Evolutionary conservation across 1,284 basidiomycete species (phyloP).

Genomic region (Pseudozyma sp.): DNA sequence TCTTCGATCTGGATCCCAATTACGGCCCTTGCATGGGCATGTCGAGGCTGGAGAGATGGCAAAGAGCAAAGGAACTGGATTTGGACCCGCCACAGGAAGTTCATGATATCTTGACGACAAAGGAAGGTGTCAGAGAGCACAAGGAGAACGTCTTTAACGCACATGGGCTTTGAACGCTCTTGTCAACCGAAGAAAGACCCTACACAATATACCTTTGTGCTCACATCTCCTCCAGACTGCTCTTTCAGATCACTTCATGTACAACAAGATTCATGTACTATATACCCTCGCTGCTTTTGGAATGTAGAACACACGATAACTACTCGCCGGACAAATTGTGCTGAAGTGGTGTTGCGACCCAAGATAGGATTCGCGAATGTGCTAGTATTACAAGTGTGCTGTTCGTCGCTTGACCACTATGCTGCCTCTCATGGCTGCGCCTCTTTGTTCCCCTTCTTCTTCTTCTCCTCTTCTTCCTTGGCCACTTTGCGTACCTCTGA

Average conservation of each 20-base stretch:
- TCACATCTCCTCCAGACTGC: background rate
- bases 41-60: constrained; percentile 85
- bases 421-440: background rate
- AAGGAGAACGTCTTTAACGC: constrained; percentile 42
- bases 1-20: constrained; percentile 65
- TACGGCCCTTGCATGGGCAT: constrained; percentile 89
- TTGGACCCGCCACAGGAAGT: constrained; percentile 86
- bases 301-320: constrained; percentile 15
- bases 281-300: constrained; percentile 28
- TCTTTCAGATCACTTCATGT: constrained; percentile 11
- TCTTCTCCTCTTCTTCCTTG: constrained; percentile 32
- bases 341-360: too few relatives aligned
- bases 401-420: constrained; percentile 3
- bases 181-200: too few relatives aligned
- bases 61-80: constrained; percentile 83
- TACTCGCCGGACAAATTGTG: too few relatives aligned
- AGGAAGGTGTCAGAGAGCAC: constrained; percentile 49
- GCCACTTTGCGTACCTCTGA: constrained; percentile 40
- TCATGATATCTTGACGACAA: constrained; percentile 61
- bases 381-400: constrained; percentile 25
- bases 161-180: constrained; percentile 18
- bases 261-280: constrained; percentile 19
- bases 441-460: constrained; percentile 5
- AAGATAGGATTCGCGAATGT: background rate
- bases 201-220: background rate